phyloP scores from a whole-genome alignment of 345 rosid species.

The Dipteronia dyeriana region DNA sequence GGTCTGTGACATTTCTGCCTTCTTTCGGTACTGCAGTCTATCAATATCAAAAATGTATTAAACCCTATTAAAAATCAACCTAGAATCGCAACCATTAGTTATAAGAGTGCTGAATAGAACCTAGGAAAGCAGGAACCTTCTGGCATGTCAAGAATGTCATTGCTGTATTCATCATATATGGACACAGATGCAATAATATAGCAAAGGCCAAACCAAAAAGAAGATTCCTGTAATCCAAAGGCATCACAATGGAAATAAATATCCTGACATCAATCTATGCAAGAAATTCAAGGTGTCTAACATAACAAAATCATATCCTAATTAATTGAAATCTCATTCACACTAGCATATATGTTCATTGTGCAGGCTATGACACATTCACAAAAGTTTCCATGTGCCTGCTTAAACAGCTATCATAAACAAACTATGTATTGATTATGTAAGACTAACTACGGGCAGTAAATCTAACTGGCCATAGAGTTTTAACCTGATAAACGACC shows the following conservation, averaged over 20 bases:
- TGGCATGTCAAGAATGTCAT: slow-evolving; percentile 80
- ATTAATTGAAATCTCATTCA: neutral
- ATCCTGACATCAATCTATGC: neutral
- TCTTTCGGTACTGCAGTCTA: slow-evolving; percentile 60
- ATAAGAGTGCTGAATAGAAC: slow-evolving; percentile 31
- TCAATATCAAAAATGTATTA: slow-evolving; percentile 20
- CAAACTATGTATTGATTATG: neutral
- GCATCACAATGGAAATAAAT: slow-evolving; percentile 9
- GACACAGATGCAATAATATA: slow-evolving; percentile 76
- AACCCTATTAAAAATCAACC: slow-evolving; percentile 3
- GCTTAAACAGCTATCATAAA: no score
- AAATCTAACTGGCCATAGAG: neutral
- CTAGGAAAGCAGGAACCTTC: slow-evolving; percentile 97
- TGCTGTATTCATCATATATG: slow-evolving; percentile 91
- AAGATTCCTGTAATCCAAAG: slow-evolving; percentile 66
- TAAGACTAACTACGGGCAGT: slow-evolving; percentile 6
- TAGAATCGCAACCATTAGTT: neutral
- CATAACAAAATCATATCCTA: neutral
- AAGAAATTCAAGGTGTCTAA: slow-evolving; percentile 8
- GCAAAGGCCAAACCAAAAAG: slow-evolving; percentile 87
- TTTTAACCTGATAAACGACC: slow-evolving; percentile 69
- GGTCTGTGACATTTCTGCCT: slow-evolving; percentile 29
- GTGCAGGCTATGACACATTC: no score
- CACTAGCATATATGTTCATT: no score
- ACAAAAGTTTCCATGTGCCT: no score